Conservation (phyloP, 2,329 filamentous ascomycete genomes). For the Orbilia ellipsospora region DNA sequence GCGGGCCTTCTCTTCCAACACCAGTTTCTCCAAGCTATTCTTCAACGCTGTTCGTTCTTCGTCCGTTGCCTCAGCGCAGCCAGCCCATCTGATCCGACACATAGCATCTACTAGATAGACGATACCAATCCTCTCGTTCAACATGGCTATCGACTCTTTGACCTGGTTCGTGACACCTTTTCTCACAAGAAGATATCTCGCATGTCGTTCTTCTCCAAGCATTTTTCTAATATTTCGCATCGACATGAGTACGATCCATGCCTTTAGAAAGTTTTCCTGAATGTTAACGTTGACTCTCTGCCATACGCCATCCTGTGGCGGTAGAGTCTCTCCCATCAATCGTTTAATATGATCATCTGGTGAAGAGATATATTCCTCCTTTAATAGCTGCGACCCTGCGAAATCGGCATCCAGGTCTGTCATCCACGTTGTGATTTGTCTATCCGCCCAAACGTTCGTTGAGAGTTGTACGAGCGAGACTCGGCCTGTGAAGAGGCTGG, state of each 20-base stretch:
- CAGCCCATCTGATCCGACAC: slow-evolving; percentile 94
- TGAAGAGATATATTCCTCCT: slow-evolving; percentile 43
- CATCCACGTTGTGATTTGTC: slow-evolving; percentile 79
- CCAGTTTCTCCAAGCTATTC: slow-evolving; percentile 72
- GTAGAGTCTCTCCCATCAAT: slow-evolving; percentile 25
- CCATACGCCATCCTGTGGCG: slow-evolving; percentile 65
- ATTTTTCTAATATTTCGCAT: slow-evolving; percentile 68
- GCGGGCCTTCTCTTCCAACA: slow-evolving; percentile 67
- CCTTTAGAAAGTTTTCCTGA: slow-evolving; percentile 78
- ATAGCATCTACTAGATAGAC: slow-evolving; percentile 88
- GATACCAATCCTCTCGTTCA: slow-evolving; percentile 94
- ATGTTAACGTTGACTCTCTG: slow-evolving; percentile 90
- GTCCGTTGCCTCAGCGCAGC: slow-evolving; percentile 75
- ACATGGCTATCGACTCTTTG: slow-evolving; percentile 73
- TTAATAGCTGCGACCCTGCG: slow-evolving; percentile 28
- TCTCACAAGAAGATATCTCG: slow-evolving; percentile 70
- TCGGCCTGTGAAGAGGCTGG: slow-evolving; percentile 76
- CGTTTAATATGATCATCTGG: slow-evolving; percentile 49
- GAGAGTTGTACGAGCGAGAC: slow-evolving; percentile 84
- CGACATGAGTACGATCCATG: slow-evolving; percentile 68
- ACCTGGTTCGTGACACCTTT: slow-evolving; percentile 72
- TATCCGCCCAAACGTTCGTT: slow-evolving; percentile 84
- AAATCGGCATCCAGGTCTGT: slow-evolving; percentile 65
- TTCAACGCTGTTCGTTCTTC: slow-evolving; percentile 76
- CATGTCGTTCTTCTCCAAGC: slow-evolving; percentile 69